Percentiles rank a stretch among this genome's conserved stretches.
Evolutionary conservation across 225 moss, liverwort and hornwort genomes (phyloP).

Genomic region (Lunularia cruciata): DNA sequence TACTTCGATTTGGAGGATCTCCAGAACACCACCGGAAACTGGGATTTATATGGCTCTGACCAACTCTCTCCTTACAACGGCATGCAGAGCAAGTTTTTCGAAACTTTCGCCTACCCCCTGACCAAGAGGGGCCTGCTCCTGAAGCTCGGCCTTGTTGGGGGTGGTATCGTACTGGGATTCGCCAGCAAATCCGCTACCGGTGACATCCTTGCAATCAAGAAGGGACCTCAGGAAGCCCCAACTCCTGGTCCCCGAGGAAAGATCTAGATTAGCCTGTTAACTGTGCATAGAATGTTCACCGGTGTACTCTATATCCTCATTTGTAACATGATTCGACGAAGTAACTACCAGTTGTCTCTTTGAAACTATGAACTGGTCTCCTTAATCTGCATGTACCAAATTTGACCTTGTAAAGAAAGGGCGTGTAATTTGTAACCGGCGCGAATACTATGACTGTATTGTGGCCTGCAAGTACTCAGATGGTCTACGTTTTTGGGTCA

Average conservation of each 20-base stretch:
- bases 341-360: slow-evolving; percentile 4
- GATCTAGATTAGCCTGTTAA: slow-evolving; percentile 36
- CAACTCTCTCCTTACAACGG: slow-evolving; percentile 71
- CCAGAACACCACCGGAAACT: slow-evolving; percentile 82
- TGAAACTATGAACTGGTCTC: neutral
- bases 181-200: slow-evolving; percentile 54
- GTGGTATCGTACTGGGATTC: slow-evolving; percentile 77
- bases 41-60: slow-evolving; percentile 92
- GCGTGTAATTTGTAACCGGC: no score
- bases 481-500: no score
- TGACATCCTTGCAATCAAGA: slow-evolving; percentile 77
- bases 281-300: slow-evolving; percentile 38
- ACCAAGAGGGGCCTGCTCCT: slow-evolving; percentile 77
- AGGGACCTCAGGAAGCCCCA: slow-evolving; percentile 38
- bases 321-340: slow-evolving; percentile 27
- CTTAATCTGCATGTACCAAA: neutral
- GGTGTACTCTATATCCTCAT: slow-evolving; percentile 6
- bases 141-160: slow-evolving; percentile 78
- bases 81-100: slow-evolving; percentile 91
- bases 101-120: slow-evolving; percentile 64
- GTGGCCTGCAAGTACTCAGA: no score
- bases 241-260: slow-evolving; percentile 57
- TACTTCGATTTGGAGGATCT: slow-evolving; percentile 91
- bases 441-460: no score
- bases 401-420: slow-evolving; percentile 11